Evolutionary conservation across 1,284 basidiomycete species (phyloP).

Genomic region (Athelia psychrophila): DNA sequence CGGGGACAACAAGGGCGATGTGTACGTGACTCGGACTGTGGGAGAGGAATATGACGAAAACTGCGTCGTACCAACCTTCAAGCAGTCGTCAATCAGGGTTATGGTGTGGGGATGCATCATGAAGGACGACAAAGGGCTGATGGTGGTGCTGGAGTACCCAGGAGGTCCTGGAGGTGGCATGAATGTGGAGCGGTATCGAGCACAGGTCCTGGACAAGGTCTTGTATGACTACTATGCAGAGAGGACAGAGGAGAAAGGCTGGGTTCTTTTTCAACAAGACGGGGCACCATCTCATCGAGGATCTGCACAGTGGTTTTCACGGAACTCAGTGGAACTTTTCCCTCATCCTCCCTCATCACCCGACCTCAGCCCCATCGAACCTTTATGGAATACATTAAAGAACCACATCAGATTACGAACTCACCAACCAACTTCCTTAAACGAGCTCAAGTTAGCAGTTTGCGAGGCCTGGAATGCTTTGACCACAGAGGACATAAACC

Average conservation of each 20-base stretch:
- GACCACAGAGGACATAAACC: neutral
- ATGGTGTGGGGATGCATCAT: slow-evolving; percentile 15
- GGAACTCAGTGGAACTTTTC: slow-evolving; percentile 1
- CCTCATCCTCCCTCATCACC: slow-evolving; percentile 6
- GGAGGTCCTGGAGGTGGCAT: slow-evolving; percentile 16
- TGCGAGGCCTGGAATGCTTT: slow-evolving; percentile 1
- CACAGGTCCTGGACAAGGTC: slow-evolving; percentile 12
- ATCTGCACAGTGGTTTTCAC: slow-evolving; percentile 10
- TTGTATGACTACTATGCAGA: neutral
- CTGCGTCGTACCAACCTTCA: slow-evolving; percentile 13
- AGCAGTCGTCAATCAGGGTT: slow-evolving; percentile 10
- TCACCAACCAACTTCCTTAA: neutral
- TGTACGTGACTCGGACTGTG: neutral
- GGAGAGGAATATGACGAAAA: slow-evolving; percentile 6
- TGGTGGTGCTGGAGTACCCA: slow-evolving; percentile 13
- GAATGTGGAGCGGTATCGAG: slow-evolving; percentile 10
- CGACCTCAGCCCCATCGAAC: slow-evolving; percentile 6
- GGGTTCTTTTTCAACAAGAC: slow-evolving; percentile 10
- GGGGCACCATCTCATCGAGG: slow-evolving; percentile 10
- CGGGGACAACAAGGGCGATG: neutral
- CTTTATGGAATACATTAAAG: slow-evolving; percentile 2
- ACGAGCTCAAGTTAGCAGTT: neutral
- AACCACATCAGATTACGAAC: neutral
- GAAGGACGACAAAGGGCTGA: slow-evolving; percentile 11
- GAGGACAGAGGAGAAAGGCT: neutral